Evolutionary conservation across 2,329 filamentous ascomycete genomes (phyloP), one percentile per base, ranked within the genome.

Genomic region (Talaromyces sp.): DNA sequence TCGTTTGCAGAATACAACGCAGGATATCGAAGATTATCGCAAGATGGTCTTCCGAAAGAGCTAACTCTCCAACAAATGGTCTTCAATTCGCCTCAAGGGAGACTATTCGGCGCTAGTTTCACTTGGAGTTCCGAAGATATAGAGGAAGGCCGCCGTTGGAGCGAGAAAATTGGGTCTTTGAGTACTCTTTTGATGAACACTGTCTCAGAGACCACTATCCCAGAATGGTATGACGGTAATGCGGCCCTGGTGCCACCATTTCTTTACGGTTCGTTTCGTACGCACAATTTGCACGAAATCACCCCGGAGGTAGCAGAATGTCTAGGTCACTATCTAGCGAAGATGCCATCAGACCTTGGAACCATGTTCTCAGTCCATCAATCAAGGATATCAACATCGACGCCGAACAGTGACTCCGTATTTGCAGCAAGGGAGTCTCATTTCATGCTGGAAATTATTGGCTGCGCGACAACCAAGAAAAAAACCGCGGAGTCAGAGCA

Each of bases 391-490:
- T 57, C 9, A 33, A 45, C 11, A 8, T 63, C 67, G 4, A 52
- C 21, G 3, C 31, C 5, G 55, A 55, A 3, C 61, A 60, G 31
- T 46, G 53, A n/a, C 50, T 64, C 6, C 68, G 71, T 0, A 65
- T 75, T 1, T 70, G 73, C 51, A 64, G 65, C 19, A 58, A 65
- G 7, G 61, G 70, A 25, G 2, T 66, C 69, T 11, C 73, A 77
- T 58, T 66, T 69, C 48, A 65, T 75, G 61, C n/a, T 76, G 5
- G 73, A 77, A 61, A 64, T 76, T 22, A 39, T 76, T 0, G 62
- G 69, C 0, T 63, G 63, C 25, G 63, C 66, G 4, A 41, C 53
- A 7, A 61, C 63, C 2, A 57, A 59, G 13, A 65, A 69, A 9
- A 65, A 67, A 0, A 62, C 66, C 41, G 54, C 61, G 5, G 63